Evolutionary conservation across 2,329 filamentous ascomycete species (phyloP).

Genomic region (Neonectria punicea): DNA sequence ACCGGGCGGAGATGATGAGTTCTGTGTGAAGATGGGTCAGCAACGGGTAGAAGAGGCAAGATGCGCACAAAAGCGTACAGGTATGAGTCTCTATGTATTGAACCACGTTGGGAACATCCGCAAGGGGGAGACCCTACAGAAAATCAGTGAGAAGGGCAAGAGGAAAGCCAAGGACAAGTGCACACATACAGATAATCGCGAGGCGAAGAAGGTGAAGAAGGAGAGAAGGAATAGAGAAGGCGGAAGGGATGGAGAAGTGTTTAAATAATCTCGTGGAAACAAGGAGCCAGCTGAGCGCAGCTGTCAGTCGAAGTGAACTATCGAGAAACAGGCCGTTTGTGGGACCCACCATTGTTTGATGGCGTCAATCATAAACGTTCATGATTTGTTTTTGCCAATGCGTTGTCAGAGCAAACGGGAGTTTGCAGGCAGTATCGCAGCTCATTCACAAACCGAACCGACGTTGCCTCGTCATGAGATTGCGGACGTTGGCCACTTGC

Average conservation of each 20-base stretch:
- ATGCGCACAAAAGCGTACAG: background rate
- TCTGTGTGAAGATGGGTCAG: too few relatives aligned
- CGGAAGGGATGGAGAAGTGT: background rate
- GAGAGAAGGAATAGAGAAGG: background rate
- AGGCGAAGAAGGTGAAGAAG: background rate
- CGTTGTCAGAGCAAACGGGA: too few relatives aligned
- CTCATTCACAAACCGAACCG: too few relatives aligned
- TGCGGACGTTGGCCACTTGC: too few relatives aligned
- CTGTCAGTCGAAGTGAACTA: background rate
- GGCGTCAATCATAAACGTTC: background rate
- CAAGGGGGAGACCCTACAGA: too few relatives aligned
- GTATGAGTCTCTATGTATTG: background rate
- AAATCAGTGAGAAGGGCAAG: too few relatives aligned
- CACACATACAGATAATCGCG: background rate
- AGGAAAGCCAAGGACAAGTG: too few relatives aligned
- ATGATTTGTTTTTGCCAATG: background rate
- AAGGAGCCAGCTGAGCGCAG: background rate
- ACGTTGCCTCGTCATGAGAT: too few relatives aligned
- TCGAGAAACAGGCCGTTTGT: background rate
- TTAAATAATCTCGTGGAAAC: background rate
- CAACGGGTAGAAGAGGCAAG: too few relatives aligned
- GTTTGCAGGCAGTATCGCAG: background rate
- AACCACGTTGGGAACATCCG: too few relatives aligned
- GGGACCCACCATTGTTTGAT: background rate
- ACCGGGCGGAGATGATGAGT: background rate